phyloP scores from a whole-genome alignment of 768 basidiomycete species.

The Inosperma sp. region DNA sequence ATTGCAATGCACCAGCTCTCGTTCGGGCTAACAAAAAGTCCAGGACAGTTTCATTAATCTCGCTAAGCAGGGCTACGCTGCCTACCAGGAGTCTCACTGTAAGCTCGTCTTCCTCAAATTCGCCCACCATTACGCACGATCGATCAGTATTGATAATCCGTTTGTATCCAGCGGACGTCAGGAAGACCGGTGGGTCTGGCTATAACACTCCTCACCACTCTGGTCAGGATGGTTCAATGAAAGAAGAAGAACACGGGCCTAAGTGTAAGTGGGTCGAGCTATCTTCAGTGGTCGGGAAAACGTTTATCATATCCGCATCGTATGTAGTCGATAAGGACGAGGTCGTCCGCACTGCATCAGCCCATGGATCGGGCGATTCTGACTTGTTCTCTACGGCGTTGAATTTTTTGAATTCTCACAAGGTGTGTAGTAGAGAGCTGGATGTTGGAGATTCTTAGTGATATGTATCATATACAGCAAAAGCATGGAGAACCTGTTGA shows the following conservation, averaged over 20 bases:
- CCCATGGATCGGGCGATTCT: slow-evolving; percentile 52
- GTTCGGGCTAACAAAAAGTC: neutral
- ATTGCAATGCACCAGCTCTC: neutral
- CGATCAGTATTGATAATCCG: slow-evolving; percentile 8
- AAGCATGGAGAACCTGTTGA: slow-evolving; percentile 59
- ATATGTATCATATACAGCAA: slow-evolving; percentile 33
- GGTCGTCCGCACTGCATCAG: slow-evolving; percentile 51
- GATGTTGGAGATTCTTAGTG: neutral
- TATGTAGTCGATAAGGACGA: slow-evolving; percentile 64
- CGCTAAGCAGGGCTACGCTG: slow-evolving; percentile 61
- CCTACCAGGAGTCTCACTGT: slow-evolving; percentile 51
- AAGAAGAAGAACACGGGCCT: slow-evolving; percentile 21
- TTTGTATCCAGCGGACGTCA: slow-evolving; percentile 36
- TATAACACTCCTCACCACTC: slow-evolving; percentile 55
- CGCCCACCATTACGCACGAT: slow-evolving; percentile 1
- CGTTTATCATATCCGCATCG: neutral
- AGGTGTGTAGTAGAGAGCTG: slow-evolving; percentile 30
- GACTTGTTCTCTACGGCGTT: slow-evolving; percentile 56
- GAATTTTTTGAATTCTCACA: slow-evolving; percentile 46
- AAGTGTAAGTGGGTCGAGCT: slow-evolving; percentile 25
- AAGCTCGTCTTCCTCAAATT: slow-evolving; percentile 14
- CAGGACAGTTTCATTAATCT: slow-evolving; percentile 67
- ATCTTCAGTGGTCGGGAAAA: neutral
- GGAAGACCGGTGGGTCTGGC: slow-evolving; percentile 61
- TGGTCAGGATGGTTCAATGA: slow-evolving; percentile 19